These are phyloP conservation scores for Euphorbia peplus DNA, from an alignment of 345 rosid species.

Conservation along the genomic window DNA sequence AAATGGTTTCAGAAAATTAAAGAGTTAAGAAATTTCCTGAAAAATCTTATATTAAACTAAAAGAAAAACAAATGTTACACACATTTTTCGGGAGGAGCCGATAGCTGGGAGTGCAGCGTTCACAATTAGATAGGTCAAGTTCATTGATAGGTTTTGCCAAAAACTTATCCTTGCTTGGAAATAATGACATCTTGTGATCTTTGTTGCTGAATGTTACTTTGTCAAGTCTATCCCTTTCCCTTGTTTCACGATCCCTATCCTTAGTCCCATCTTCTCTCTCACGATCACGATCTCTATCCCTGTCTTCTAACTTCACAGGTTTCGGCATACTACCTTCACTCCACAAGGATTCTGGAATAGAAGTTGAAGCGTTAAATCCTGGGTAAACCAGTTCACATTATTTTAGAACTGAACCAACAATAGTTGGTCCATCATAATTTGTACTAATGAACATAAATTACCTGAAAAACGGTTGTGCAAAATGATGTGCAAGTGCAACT, in stretches of 20 bases:
- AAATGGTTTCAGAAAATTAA: constrained; percentile 17
- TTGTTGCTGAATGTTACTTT: constrained; percentile 47
- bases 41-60: constrained; percentile 3
- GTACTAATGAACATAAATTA: not conserved
- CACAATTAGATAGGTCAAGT: constrained; percentile 93
- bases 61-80: constrained; percentile 16
- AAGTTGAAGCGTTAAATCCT: constrained; percentile 9
- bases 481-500: not conserved
- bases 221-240: constrained; percentile 78
- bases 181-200: constrained; percentile 53
- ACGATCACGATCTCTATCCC: constrained; percentile 61
- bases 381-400: constrained; percentile 10
- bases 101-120: constrained; percentile 96
- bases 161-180: constrained; percentile 72
- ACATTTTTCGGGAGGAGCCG: constrained; percentile 92
- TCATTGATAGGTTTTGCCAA: constrained; percentile 84
- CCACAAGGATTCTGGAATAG: constrained; percentile 52
- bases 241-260: constrained; percentile 60
- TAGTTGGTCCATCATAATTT: not conserved
- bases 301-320: constrained; percentile 67
- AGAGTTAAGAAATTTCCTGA: constrained; percentile 12
- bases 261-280: constrained; percentile 60
- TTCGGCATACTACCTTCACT: constrained; percentile 62
- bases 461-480: not conserved
- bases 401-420: constrained; percentile 3